Evolutionary conservation across 1,284 basidiomycete species (phyloP).

Genomic region (Heimioporus punctisporus): DNA sequence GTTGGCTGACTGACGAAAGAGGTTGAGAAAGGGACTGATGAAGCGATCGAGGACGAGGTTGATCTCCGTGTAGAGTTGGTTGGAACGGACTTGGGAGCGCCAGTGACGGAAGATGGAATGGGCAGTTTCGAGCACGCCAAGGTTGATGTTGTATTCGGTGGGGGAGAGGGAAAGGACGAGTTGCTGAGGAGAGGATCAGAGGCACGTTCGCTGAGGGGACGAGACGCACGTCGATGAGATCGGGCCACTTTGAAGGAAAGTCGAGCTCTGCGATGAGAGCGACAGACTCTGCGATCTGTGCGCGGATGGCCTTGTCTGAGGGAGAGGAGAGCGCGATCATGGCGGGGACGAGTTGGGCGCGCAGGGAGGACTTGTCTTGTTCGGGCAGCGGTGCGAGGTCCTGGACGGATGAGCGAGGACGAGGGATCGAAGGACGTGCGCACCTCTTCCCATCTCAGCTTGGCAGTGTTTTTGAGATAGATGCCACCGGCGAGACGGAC

Average conservation of each 20-base stretch:
- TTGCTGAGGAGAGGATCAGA: constrained; percentile 56
- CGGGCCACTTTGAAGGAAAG: constrained; percentile 86
- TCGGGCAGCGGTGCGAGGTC: constrained; percentile 66
- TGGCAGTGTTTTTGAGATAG: constrained; percentile 89
- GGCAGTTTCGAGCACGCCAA: constrained; percentile 91
- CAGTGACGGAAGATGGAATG: constrained; percentile 96
- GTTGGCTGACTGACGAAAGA: constrained; percentile 72
- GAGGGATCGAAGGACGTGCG: constrained; percentile 23
- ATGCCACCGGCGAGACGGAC: constrained; percentile 83
- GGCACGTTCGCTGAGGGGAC: constrained; percentile 5
- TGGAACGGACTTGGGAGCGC: constrained; percentile 90
- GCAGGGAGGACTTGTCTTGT: constrained; percentile 69
- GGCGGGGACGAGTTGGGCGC: constrained; percentile 75
- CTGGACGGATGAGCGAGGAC: constrained; percentile 33
- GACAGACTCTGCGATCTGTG: constrained; percentile 90
- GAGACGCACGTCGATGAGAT: constrained; percentile 79
- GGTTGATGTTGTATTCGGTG: constrained; percentile 84
- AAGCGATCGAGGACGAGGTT: constrained; percentile 91
- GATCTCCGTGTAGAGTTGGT: constrained; percentile 90
- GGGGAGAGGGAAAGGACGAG: constrained; percentile 79
- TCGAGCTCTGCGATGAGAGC: constrained; percentile 87
- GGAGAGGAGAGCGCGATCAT: constrained; percentile 78
- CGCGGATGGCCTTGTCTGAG: constrained; percentile 68
- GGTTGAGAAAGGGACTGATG: constrained; percentile 80
- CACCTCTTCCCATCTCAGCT: constrained; percentile 87